Base-by-base conservation (phyloP, 1,139 yeast genomes). In the Eremothecium coryli region DNA sequence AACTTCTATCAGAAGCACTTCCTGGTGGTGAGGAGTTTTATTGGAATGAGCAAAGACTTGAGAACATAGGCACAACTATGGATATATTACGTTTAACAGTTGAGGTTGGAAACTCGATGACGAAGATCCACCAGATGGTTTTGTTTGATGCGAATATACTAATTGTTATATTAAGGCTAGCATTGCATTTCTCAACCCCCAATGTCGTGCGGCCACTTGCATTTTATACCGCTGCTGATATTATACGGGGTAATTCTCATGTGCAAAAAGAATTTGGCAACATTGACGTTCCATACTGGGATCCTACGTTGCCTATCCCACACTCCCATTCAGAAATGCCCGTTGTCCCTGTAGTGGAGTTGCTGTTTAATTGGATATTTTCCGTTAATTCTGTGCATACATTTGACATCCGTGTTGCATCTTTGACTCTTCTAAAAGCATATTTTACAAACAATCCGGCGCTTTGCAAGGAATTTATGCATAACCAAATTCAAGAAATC, bases 221-320 rank as follows among this genome's bases (percentile, higher is more conserved):
- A 0, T 64, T 90, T 30, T 60, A 77, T 9, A 74, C 94, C 0
- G 75, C 84, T 2, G 88, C 93, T 2, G 90, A 81, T 45, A 65
- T 88, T 25, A 78, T 90, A 4, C 63, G 75, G 40, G 70, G 76
- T 25, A 78, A 84, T 54, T 56, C 69, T 10, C 68, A 64, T 7
- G 67, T 81, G 23, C 96, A 86, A 56, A 62, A 62, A 16, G 74
- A 74, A 42, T 79, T 90, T 49, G 69, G 86, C 3, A 76, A 75
- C 38, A 77, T 88, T 15, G 97, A 90, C 54, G 95, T 90, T 4
- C 98, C 98, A 0, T 84, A 78, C 50, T 65, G 86, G 40, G 96
- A 86, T 52, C 86, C 95, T 6, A 70, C 84, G n/a, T 58, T 80
- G 40, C 26, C 37, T 18, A 26, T 47, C 35, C 30, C 46, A n/a